Evolutionary conservation across 208 protist genomes (phyloP), one percentile per base, ranked within the genome.

Genomic region (Trichomonas vaginalis): DNA sequence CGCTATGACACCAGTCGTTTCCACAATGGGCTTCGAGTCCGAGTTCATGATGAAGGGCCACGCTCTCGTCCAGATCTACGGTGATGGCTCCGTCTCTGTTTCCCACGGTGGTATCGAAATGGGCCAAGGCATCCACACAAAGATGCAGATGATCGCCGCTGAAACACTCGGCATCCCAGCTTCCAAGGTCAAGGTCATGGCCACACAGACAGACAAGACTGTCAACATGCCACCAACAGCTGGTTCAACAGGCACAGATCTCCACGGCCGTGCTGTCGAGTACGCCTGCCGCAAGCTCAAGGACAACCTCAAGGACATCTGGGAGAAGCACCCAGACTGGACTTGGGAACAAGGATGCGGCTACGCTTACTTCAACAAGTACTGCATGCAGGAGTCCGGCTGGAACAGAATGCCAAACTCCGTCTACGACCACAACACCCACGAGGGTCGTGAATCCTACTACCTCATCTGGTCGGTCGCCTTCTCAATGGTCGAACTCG

Each of bases 1-100:
- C 23, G 96, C 97, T 0, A 62, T 97, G 35, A 95, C 98, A 27
- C 97, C 97, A 37, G 97, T 96, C 32, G 98, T 98, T 95, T 98
- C 97, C 96, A 98, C 97, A 96, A 97, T 98, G 79, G 96, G 96
- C 27, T 98, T 98, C 95, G 96, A 96, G 14, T 83, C 96, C 15
- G 96, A 96, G 61, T 97, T 97, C 56, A 96, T 98, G 96, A 98
- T 96, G 86, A 95, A 97, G 45, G 96, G 96, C 6, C 79, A 96
- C 2, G 96, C 97, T 45, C 96, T 98, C 17, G 97, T 97, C 40
- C 96, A 97, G 80, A 70, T 98, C 45, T 97, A 96, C 86, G 95
- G 90, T 37, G 97, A 97, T 96, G 97, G 97, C 21, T 96, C 96
- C 27, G 96, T 97, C n/a, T 87, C 96, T 23, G 90, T 97, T 17